Evolutionary conservation across 257 asterid genomes (phyloP).

Genomic region (Primulina tabacum): DNA sequence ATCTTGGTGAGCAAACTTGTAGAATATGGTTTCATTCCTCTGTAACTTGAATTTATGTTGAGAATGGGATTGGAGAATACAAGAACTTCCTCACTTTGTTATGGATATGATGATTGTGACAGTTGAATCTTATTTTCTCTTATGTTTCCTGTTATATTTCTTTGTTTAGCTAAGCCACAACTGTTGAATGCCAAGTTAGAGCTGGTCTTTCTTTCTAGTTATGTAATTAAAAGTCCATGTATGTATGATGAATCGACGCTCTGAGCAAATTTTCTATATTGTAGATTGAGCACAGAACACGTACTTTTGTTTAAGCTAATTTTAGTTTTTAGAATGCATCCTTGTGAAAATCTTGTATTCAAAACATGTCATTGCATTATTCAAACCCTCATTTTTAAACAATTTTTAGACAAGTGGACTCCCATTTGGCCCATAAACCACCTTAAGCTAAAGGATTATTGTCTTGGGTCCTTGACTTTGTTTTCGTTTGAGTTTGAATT

Average conservation of each 20-base stretch:
- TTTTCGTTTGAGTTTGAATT: neutral
- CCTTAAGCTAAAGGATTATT: neutral
- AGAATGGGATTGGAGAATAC: conserved; percentile 13
- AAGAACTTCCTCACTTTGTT: neutral
- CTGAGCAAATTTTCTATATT: neutral
- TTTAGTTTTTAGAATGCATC: too few species aligned
- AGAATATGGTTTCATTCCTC: conserved; percentile 17
- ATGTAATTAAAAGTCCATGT: neutral
- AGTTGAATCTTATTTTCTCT: neutral
- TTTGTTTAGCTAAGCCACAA: neutral
- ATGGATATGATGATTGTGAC: neutral
- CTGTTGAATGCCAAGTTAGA: neutral
- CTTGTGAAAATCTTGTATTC: too few species aligned
- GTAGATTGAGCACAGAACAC: neutral
- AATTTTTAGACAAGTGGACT: too few species aligned
- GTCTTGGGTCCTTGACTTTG: neutral
- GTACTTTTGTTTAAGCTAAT: too few species aligned
- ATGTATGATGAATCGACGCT: neutral
- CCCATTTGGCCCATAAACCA: too few species aligned
- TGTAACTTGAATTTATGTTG: conserved; percentile 20
- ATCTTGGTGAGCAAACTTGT: conserved; percentile 6
- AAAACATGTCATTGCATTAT: neutral
- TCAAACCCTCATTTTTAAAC: too few species aligned
- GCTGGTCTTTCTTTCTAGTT: neutral
- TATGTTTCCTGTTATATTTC: neutral